Base-by-base conservation (phyloP, 2,329 filamentous ascomycete genomes). In the Epichloe coenophiala region DNA sequence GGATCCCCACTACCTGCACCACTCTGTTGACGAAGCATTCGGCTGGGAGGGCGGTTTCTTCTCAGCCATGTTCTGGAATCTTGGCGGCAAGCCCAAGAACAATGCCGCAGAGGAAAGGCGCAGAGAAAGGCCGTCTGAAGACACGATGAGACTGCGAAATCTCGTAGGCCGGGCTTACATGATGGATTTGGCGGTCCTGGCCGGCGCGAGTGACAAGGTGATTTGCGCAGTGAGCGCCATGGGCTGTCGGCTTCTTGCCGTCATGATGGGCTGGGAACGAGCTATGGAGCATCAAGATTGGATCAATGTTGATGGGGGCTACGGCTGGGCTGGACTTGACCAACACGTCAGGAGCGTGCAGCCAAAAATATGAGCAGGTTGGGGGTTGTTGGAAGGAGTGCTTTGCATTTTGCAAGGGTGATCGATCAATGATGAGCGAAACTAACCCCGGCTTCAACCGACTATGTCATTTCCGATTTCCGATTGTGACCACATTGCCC, bases 31-130 rank as follows among this genome's bases (percentile, higher is more conserved):
- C 53, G 83, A 89, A 61, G 78, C 82, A 1, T 81, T 87, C 40
- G 88, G 88, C 33, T 94, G 88, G 88, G 88, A 94, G 63, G 88
- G 88, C 17, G 88, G 88, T 1, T 95, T 94, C 71, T 94, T 85
- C 66, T 76, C 78, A 13, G 77, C 80, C 59, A 83, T 93, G 67
- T 94, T 94, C 66, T 90, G 85, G 80, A 84, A 81, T 47, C 71
- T 94, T 1, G 88, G 86, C 4, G 44, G 65, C 55, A 51, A 72
- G 65, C 59, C 70, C 65, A 66, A 61, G 55, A 68, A 68, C 51
- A 69, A 68, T 48, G 67, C 64, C 13, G 65, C 51, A 35, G 59
- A 60, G 46, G 53, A 60, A 8, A 55, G 53, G 57, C 42, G 55
- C 57, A 52, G 51, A 60, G 15, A 59, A 63, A 8, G 23, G 11